Base-by-base conservation (phyloP, 139 green algal species). In the Haematococcus lacustris region DNA sequence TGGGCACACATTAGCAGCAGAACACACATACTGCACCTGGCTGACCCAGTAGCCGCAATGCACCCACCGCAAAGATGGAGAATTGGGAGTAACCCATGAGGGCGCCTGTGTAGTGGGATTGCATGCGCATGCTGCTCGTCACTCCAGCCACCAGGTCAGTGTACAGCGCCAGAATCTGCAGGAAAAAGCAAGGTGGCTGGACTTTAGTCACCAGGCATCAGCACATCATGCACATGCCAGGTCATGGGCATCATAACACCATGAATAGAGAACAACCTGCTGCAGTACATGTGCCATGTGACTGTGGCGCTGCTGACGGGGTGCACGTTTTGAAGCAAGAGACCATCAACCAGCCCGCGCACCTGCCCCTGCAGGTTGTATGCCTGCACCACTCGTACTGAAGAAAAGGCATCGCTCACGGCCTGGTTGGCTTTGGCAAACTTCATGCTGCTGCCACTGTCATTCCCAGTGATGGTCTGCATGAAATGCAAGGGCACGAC, bases 301-400 rank as follows among this genome's bases (percentile, higher is more conserved):
- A n/a, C n/a, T n/a, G n/a, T n/a, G n/a, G n/a, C n/a, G n/a, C n/a
- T n/a, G n/a, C n/a, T n/a, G n/a, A n/a, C n/a, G n/a, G n/a, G n/a
- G n/a, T n/a, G n/a, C n/a, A n/a, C n/a, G n/a, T n/a, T n/a, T n/a
- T n/a, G n/a, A n/a, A n/a, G n/a, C n/a, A n/a, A n/a, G n/a, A n/a
- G n/a, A 37, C 1, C 6, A 38, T 25, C n/a, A 65, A 35, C 40
- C 28, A 13, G 63, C 28, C 3, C 37, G 38, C 61, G 25, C 33
- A 90, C 76, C 51, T 85, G 73, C 7, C 34, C 35, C 73, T 92
- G 83, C 82, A 92, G 85, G 77, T 88, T 87, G 80, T 90, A 92
- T 0, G 85, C 83, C 53, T 87, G 80, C 41, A 90, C 88, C 66
- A 88, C 86, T 47, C 88, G 79, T 38, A 93, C 90, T 71, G 78